phyloP scores from a whole-genome alignment of 2,329 filamentous ascomycete species.

The Conoideocrella luteorostrata region DNA sequence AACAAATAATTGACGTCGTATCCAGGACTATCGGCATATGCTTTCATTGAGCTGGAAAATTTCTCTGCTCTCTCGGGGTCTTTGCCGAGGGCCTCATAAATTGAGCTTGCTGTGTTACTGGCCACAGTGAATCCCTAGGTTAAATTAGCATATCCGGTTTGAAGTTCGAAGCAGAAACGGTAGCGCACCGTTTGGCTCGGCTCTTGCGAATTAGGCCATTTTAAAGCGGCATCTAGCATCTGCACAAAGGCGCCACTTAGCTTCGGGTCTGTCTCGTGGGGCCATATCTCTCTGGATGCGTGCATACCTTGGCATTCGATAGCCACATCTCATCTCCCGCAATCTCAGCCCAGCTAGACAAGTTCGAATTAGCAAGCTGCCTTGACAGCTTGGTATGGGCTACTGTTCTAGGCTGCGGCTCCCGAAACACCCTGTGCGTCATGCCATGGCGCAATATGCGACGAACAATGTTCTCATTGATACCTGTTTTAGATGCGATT shows the following conservation, averaged over 20 bases:
- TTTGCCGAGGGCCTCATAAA: neutral
- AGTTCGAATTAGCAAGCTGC: neutral
- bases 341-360: neutral
- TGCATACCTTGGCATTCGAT: too few relatives aligned
- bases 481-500: too few relatives aligned
- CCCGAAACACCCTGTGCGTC: neutral
- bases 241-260: too few relatives aligned
- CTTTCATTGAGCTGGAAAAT: neutral
- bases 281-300: too few relatives aligned
- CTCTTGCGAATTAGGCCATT: neutral
- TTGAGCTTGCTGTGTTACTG: neutral
- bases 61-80: neutral
- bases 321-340: neutral
- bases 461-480: too few relatives aligned
- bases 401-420: neutral
- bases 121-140: neutral
- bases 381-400: neutral
- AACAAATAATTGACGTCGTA: neutral
- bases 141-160: too few relatives aligned
- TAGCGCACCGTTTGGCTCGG: neutral
- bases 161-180: too few relatives aligned
- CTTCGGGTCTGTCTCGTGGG: too few relatives aligned
- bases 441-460: neutral
- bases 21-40: neutral
- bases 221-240: neutral